Evolutionary conservation across 2,329 filamentous ascomycete genomes (phyloP).

Genomic region (Pseudogymnoascus sp.): DNA sequence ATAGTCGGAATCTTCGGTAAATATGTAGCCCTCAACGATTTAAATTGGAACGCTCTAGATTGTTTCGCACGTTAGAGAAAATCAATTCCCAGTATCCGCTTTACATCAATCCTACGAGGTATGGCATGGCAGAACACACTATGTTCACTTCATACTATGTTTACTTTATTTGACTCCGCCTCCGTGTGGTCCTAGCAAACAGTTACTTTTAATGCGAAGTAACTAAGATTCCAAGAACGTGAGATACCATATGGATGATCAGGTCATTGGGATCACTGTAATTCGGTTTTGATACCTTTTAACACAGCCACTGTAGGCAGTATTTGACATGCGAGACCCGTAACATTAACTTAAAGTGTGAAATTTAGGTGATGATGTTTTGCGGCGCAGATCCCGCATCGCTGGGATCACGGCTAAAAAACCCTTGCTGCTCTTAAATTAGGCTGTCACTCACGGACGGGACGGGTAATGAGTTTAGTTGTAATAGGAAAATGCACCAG

Average conservation of each 20-base stretch:
- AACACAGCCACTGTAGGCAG: neutral
- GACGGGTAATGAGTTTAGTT: neutral
- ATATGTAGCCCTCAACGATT: neutral
- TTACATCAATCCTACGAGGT: neutral
- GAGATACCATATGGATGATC: neutral
- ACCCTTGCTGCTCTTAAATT: neutral
- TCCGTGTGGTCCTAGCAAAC: too few relatives aligned
- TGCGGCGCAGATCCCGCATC: neutral
- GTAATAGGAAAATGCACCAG: neutral
- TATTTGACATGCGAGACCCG: neutral
- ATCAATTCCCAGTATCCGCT: neutral
- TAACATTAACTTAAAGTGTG: neutral
- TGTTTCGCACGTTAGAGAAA: neutral
- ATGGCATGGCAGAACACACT: neutral
- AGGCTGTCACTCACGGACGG: neutral
- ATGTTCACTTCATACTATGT: too few relatives aligned
- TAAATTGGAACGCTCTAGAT: neutral
- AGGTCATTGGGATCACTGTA: neutral
- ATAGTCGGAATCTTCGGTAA: neutral
- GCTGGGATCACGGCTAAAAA: neutral
- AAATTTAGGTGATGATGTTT: neutral
- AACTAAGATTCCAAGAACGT: neutral
- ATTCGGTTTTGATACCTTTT: neutral
- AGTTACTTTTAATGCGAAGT: too few relatives aligned
- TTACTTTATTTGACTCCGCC: neutral